phyloP scores from a whole-genome alignment of 2,329 filamentous ascomycete species.

The Sordariomycetes sp. region DNA sequence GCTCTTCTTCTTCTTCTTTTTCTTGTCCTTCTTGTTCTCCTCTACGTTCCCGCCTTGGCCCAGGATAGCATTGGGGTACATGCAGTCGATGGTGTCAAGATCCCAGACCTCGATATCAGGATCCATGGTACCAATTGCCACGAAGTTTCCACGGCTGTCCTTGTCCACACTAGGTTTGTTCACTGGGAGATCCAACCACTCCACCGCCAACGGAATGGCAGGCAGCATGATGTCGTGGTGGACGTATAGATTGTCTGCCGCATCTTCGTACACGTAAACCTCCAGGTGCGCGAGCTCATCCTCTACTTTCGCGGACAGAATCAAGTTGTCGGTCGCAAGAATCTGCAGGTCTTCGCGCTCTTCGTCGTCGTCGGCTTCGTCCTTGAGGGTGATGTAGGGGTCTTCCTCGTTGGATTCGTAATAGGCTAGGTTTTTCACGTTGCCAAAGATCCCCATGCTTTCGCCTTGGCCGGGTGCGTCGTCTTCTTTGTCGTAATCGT shows the following conservation, averaged over 20 bases:
- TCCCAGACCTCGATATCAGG: constrained; percentile 99
- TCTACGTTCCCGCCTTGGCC: constrained; percentile 54
- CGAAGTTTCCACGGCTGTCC: constrained; percentile 74
- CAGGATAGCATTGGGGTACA: constrained; percentile 96
- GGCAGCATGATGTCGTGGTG: constrained; percentile 99
- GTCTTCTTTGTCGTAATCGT: constrained; percentile 87
- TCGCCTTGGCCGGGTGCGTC: constrained; percentile 42
- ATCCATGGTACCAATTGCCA: constrained; percentile 93
- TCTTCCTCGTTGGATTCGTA: constrained; percentile 92
- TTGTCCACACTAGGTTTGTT: constrained; percentile 55
- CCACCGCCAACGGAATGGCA: constrained; percentile 87
- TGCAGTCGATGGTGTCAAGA: constrained; percentile 88
- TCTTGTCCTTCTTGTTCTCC: constrained; percentile 47
- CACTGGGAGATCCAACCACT: constrained; percentile 93
- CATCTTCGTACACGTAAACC: constrained; percentile 95
- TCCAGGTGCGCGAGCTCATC: constrained; percentile 95
- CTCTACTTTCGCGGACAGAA: constrained; percentile 88
- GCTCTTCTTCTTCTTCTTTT: constrained; percentile 86
- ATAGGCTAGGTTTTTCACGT: constrained; percentile 87
- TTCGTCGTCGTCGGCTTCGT: constrained; percentile 63
- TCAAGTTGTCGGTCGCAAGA: constrained; percentile 82
- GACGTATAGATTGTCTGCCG: constrained; percentile 92
- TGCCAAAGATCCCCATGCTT: constrained; percentile 87
- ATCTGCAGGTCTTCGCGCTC: constrained; percentile 93
- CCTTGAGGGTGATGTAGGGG: constrained; percentile 86